Evolutionary conservation across 495 filamentous ascomycete genomes (phyloP), one percentile per base, ranked within the genome.

Genomic region (Aspergillus olivimuriae): DNA sequence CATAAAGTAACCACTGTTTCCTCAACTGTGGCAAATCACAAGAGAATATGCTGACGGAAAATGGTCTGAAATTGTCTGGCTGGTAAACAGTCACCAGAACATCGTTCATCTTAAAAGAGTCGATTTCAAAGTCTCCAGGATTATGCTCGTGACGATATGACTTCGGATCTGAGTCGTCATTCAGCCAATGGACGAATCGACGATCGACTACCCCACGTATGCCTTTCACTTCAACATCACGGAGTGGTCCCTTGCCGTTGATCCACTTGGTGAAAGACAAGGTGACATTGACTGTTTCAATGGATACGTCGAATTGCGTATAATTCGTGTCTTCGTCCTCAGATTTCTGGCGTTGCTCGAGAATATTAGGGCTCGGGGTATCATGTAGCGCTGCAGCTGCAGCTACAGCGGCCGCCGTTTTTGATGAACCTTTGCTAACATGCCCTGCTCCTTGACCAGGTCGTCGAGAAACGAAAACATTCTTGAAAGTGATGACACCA

Each of bases 261-360:
- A 94, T 87, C 92, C 92, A 98, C 55, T 95, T 95, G 2, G 87
- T 75, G 51, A 98, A 96, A 0, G 92, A 98, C n/a, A 98, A 63
- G 0, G 91, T 96, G 19, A 98, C 94, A 53, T 96, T 94, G 37
- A 98, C 88, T 0, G 87, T 91, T 43, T 94, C 86, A 39, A 98
- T 85, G 0, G 94, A 95, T 11, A 97, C 60, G 53, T 98, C 92
- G 55, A 97, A 98, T 53, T 98, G 92, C 0, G 90, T 96, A 59
- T 96, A 97, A 50, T 97, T 97, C 4, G 83, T 86, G 59, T 97
- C 90, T 52, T 96, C 91, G 41, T 86, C 85, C 43, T 81, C 77
- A 4, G 41, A 30, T 9, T 24, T 34, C 28, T 30, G 12, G 30
- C 48, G 43, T 35, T 47, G 53, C 17, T 46, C 57, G 28, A 46